These are phyloP conservation scores for Trichoderma koningiopsis DNA, from an alignment of 2,329 filamentous ascomycete species.

Conservation along the genomic window DNA sequence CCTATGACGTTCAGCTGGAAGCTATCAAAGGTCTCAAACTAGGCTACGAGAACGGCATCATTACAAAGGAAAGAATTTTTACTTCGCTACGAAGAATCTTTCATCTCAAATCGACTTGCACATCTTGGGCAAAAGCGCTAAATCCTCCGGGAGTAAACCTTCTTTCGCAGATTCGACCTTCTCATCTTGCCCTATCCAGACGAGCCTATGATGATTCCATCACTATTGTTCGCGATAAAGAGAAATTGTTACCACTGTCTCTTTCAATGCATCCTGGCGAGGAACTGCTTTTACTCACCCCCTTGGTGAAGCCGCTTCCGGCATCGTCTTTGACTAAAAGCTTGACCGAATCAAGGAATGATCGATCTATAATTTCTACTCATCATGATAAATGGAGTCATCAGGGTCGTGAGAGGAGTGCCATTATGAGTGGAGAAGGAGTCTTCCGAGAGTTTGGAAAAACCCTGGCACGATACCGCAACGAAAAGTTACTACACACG, in stretches of 20 bases:
- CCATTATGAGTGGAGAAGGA: constrained; percentile 87
- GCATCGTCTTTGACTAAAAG: constrained; percentile 81
- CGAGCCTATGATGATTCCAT: constrained; percentile 91
- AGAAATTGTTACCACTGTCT: constrained; percentile 79
- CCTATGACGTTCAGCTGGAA: constrained; percentile 85
- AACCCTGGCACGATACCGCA: constrained; percentile 81
- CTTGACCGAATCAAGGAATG: constrained; percentile 58
- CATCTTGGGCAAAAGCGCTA: constrained; percentile 88
- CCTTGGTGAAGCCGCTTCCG: constrained; percentile 87
- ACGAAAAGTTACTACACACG: constrained; percentile 85
- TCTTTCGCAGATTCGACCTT: constrained; percentile 78
- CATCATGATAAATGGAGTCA: constrained; percentile 60
- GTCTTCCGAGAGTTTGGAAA: constrained; percentile 89
- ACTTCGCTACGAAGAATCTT: constrained; percentile 79
- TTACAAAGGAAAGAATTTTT: constrained; percentile 76
- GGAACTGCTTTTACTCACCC: constrained; percentile 85
- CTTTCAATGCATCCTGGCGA: constrained; percentile 81
- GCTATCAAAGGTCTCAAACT: constrained; percentile 87
- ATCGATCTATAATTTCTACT: constrained; percentile 39
- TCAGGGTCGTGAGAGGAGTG: constrained; percentile 57
- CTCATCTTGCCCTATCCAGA: constrained; percentile 78
- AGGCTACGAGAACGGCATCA: constrained; percentile 87
- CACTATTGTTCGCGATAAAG: constrained; percentile 87
- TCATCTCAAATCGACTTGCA: constrained; percentile 79
- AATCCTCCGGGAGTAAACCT: constrained; percentile 78